Base-by-base conservation (phyloP, 1,284 basidiomycete genomes). In the Pascua guehoae region DNA sequence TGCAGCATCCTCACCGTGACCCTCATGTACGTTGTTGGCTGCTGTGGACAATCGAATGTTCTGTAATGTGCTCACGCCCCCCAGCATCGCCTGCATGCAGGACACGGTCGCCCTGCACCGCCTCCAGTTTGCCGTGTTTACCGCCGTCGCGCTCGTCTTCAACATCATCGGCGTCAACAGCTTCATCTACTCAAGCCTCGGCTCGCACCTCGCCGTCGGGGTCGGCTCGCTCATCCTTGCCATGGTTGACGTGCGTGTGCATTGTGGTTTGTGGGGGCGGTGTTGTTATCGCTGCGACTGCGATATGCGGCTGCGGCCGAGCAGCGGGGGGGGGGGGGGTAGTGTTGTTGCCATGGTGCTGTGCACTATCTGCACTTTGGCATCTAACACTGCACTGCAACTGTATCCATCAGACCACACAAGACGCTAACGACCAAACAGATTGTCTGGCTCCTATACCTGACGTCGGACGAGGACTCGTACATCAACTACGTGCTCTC, bases 371-470 rank as follows among this genome's bases (percentile, higher is more conserved):
- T 32, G 7, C 24, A 32, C 24, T 32, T 32, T 32, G 3, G 24
- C 24, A 3, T 3, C 24, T 32, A 32, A 32, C 24, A 32, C 24
- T 32, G 24, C 24, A 32, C 24, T 32, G 24, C 24, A 32, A 32
- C 24, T 32, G 24, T 32, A 4, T 32, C 24, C 24, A 32, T 32
- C 24, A 32, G 7, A 32, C 24, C 4, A 32, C 7, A 7, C 24
- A 32, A 32, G 3, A 7, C 24, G 24, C 24, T 32, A 32, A 32
- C 24, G 4, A 32, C 24, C 24, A 3, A 32, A 5, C 61, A 96
- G 81, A 88, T 98, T 71, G 77, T 98, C 61, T 98, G 94, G 94
- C 84, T 96, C 17, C 83, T 98, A 61, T 97, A 91, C 81, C 91
- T 98, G 74, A 95, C 94, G 5, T 88, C 92, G 1, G 94, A 97